Evolutionary conservation across 768 basidiomycete genomes (phyloP), one percentile per base, ranked within the genome.

Genomic region (Lactifluus rugatus): DNA sequence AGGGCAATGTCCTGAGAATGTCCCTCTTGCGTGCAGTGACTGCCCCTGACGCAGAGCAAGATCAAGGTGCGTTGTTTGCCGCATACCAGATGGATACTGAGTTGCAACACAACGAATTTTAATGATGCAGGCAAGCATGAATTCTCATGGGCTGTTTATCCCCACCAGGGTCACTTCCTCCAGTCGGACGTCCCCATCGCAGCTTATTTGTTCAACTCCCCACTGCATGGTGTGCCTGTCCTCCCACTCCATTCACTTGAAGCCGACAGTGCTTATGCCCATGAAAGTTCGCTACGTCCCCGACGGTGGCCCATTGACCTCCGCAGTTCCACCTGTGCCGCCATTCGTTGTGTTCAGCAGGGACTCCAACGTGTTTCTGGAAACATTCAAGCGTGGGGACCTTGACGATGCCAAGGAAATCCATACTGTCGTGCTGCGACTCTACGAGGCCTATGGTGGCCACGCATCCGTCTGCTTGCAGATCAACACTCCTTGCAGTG

Each of bases 131-230:
- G 88, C 25, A 74, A 78, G 56, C 93, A 98, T 66, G 73, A 76
- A 45, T 94, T 97, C 72, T 87, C 87, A 0, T 95, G 89, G 84
- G 92, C 82, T 98, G n/a, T n/a, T 39, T 75, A 92, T 71, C 94
- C 93, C 23, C 96, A 98, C 68, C 74, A 80, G 34, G 89, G 91
- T 0, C 84, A 86, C 37, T 97, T 97, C 80, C 70, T 89, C 60
- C 86, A 96, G 28, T 93, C 92, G 5, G 90, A 96, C 66, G 92
- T 97, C n/a, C 3, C 94, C 32, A 70, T 76, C 64, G 89, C 85
- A 6, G 85, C 80, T 37, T 90, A 84, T 68, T 72, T 93, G 11
- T 94, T 89, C 70, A 94, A 93, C 69, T 89, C 87, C 0, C 89
- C 91, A 0, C 67, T 89, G 19, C 78, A 85, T 68, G 70, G 88